A percentile compares a stretch with the other conserved stretches of the same genome.
Conservation (phyloP, 1,139 yeast genomes). For the Taphrina sp. region DNA sequence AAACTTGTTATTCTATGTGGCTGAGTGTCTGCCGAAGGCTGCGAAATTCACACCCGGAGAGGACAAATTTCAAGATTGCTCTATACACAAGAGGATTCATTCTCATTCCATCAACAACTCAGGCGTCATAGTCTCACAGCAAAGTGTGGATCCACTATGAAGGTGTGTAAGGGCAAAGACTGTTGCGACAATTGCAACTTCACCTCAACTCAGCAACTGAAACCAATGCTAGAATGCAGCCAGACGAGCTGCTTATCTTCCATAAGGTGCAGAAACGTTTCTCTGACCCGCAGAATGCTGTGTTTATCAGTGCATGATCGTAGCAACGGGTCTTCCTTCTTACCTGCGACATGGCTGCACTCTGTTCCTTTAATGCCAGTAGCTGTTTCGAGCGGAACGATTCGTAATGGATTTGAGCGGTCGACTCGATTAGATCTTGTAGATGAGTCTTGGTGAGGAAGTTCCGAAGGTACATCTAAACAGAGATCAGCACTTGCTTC, state of each 20-base stretch:
- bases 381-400: slow-evolving; percentile 90
- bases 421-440: slow-evolving; percentile 93
- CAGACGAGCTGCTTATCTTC: slow-evolving; percentile 1
- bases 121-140: too few relatives aligned
- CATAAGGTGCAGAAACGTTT: slow-evolving; percentile 19
- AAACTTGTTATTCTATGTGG: too few relatives aligned
- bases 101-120: too few relatives aligned
- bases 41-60: too few relatives aligned
- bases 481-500: background rate
- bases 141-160: too few relatives aligned
- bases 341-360: slow-evolving; percentile 29
- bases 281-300: slow-evolving; percentile 12
- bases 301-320: background rate
- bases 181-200: too few relatives aligned
- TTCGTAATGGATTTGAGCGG: slow-evolving; percentile 86
- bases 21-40: too few relatives aligned
- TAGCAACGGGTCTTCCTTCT: background rate
- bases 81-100: too few relatives aligned
- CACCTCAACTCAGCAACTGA: too few relatives aligned
- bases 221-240: too few relatives aligned
- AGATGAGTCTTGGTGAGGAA: slow-evolving; percentile 92
- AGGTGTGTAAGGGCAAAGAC: background rate
- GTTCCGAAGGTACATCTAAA: slow-evolving; percentile 65
- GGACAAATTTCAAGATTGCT: too few relatives aligned
- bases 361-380: slow-evolving; percentile 80